Base-by-base conservation (phyloP, 192 early-diverging fungal genomes). In the Irineochytrium annulatum region DNA sequence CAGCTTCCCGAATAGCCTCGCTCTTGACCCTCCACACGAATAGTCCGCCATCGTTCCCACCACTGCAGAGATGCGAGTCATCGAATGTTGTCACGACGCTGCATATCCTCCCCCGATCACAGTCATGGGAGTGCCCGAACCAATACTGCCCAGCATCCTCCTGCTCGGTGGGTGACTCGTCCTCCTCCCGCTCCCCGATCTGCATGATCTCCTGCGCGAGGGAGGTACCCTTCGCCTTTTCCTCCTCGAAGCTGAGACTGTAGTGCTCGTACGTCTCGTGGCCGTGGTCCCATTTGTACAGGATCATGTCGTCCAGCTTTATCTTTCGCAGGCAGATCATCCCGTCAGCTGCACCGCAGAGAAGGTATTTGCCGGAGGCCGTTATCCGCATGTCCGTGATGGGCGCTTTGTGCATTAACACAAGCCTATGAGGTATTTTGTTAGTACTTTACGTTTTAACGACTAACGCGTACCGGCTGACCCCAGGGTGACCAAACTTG, bases 121-220 rank as follows among this genome's bases (percentile, higher is more conserved):
- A 68, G 45, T 73, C 76, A 60, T 85, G 83, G 3, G 72, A 62
- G 58, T 84, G 67, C n/a, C 73, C 81, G 24, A 77, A 52, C 78
- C 81, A 85, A 33, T 67, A 60, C 60, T 78, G 73, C 1, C 82
- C 82, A 44, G 55, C 64, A 34, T 58, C 55, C 16, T 59, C 49
- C 27, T 30, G n/a, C 16, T 60, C 41, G 30, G 14, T 16, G 11
- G 46, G 43, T 14, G 60, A 35, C n/a, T 28, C 43, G n/a, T 72
- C 59, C 20, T 66, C 60, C 20, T 52, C 31, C 20, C 52, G n/a
- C 3, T 43, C 43, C 20, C 44, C 58, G 17, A 27, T 26, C 14
- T 69, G 49, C 3, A 32, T 53, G 20, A 63, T 43, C 1, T 20
- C 41, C 16, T 59, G 59, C 2, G 46, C 49, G 1, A 58, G 30